Evolutionary conservation across 139 green algal genomes (phyloP), one percentile per base, ranked within the genome.

Genomic region (Mesotaenium endlicherianum): DNA sequence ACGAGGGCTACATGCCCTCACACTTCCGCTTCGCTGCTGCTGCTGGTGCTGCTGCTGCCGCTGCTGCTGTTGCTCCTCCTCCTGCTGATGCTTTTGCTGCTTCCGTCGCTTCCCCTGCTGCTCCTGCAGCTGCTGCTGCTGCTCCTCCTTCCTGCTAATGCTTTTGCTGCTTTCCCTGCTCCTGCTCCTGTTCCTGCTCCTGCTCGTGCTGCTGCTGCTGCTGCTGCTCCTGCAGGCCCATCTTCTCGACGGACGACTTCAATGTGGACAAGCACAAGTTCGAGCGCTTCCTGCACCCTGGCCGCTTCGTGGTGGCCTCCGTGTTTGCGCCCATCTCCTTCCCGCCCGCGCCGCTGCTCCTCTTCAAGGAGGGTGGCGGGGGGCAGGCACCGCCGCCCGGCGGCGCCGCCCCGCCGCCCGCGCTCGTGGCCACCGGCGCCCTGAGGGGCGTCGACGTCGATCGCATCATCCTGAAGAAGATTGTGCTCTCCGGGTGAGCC

Each of bases 211-310:
- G 6, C 41, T 5, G 6, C 47, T 36, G 30, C 34, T 20, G 38
- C 44, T n/a, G n/a, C n/a, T n/a, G 26, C 79, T 0, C 1, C 31
- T 77, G 88, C 59, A 81, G 88, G 34, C 93, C 94, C 0, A 82
- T 97, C 39, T 92, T 93, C 57, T 94, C 88, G 5, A 91, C 70
- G 0, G 93, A 97, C 86, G 92, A 93, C 41, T 89, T 89, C 3
- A 87, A 92, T 30, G 77, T 87, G 2, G 94, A 97, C 87, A 98
- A 98, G 88, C 91, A 97, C 90, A 97, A 97, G 82, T 94, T 96
- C 89, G 94, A 98, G 89, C 86, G 92, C 34, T 98, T 97, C 80
- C 85, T 98, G 87, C 81, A 40, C 34, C 34, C 86, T n/a, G 90
- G 91, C 30, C 81, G 89, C 11, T 87, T 90, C 11, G 45, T 41